Evolutionary conservation across 2,329 filamentous ascomycete species (phyloP).

Genomic region (Helicocarpus griseus): DNA sequence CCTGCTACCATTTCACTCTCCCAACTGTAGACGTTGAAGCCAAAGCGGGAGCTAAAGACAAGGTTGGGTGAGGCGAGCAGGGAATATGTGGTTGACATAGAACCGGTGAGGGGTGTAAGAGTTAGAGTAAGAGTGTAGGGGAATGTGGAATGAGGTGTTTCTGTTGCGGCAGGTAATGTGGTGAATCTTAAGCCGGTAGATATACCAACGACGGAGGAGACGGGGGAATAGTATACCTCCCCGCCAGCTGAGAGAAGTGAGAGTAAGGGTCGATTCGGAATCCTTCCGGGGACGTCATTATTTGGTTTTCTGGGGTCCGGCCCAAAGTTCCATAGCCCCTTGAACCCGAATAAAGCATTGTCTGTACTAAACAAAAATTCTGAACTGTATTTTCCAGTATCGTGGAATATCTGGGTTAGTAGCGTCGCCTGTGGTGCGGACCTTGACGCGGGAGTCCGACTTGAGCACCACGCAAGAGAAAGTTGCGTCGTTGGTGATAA

Average conservation of each 20-base stretch:
- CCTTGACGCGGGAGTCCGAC: constrained; percentile 31
- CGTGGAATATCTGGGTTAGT: constrained; percentile 49
- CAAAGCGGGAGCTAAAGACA: constrained; percentile 80
- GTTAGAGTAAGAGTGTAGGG: constrained; percentile 91
- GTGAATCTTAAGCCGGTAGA: constrained; percentile 84
- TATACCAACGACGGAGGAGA: constrained; percentile 89
- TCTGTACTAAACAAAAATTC: constrained; percentile 91
- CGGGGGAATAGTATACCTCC: constrained; percentile 87
- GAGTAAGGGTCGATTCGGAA: constrained; percentile 50
- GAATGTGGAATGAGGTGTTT: constrained; percentile 54
- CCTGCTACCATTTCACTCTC: constrained; percentile 89
- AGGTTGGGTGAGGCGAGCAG: constrained; percentile 76
- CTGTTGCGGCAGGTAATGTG: constrained; percentile 56
- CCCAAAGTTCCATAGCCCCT: constrained; percentile 92
- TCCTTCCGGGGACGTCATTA: not conserved
- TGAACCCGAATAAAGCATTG: constrained; percentile 74
- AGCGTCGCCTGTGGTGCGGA: constrained; percentile 37
- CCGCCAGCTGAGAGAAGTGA: constrained; percentile 81
- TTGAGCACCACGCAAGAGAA: constrained; percentile 53
- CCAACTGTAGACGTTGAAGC: constrained; percentile 98
- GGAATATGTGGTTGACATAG: constrained; percentile 81
- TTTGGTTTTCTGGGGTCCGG: constrained; percentile 42
- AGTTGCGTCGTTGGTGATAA: constrained; percentile 69
- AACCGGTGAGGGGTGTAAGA: constrained; percentile 88
- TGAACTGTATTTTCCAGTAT: constrained; percentile 75